Base-by-base conservation (phyloP, 352 stramenopile genomes). In the Albugo laibachii region DNA sequence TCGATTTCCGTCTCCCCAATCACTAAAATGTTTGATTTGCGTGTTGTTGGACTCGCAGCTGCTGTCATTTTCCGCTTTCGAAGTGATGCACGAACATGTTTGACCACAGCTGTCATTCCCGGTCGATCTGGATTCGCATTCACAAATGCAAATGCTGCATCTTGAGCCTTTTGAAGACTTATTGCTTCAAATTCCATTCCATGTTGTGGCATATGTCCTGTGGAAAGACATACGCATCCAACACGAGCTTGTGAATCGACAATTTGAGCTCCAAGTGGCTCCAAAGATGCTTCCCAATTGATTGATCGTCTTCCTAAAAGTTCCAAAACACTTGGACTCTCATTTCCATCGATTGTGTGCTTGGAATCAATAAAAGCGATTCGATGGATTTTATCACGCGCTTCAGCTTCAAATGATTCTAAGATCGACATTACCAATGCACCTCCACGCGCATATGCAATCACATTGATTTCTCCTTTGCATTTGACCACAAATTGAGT, bases 301-400 rank as follows among this genome's bases (percentile, higher is more conserved):
- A 92, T 88, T 21, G 79, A 81, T 41, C 79, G 69, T n/a, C 74
- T 69, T 19, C 76, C 79, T 37, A 92, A 69, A 27, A 92, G 58
- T 50, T 88, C 79, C 16, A 83, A 59, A 34, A 92, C 77, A 13
- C 71, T 69, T 21, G 70, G 67, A 35, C 66, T 82, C 55, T 85
- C 74, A 15, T 70, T 80, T 36, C 73, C 62, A 45, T 89, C 71
- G 31, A 92, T 88, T 53, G 86, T 70, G 48, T 92, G 79, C 57
- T 86, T 85, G n/a, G 74, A 87, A 48, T 92, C 74, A 36, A 92
- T 82, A 41, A 92, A 75, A 16, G 70, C 70, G 45, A 92, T 67
- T 16, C 79, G 76, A 50, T 87, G 61, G 27, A 92, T 63, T 56
- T 87, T 88, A 34, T 85, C 67, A 31, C 77, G 79, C 11, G 66